phyloP scores from a whole-genome alignment of 305 asterid genomes.

The Fraxinus xanthoxyloides region DNA sequence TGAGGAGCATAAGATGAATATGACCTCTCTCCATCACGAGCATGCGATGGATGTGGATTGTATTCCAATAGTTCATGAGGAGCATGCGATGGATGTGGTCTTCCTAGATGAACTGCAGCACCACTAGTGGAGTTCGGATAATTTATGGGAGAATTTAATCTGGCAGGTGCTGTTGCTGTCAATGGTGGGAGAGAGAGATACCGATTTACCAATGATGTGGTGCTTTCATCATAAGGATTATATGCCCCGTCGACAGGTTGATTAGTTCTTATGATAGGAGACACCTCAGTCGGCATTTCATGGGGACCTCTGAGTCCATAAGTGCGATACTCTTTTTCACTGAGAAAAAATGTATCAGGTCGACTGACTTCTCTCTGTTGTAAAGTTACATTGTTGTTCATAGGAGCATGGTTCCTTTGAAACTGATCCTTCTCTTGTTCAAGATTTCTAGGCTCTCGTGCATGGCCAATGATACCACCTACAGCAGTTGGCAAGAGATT shows the following conservation, averaged over 20 bases:
- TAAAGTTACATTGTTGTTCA: constrained; percentile 20
- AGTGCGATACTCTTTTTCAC: constrained; percentile 53
- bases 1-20: constrained; percentile 23
- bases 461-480: constrained; percentile 20
- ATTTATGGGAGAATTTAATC: constrained; percentile 29
- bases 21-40: constrained; percentile 29
- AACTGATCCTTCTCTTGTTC: constrained; percentile 41
- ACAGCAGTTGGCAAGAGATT: constrained; percentile 32
- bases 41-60: constrained; percentile 34
- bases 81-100: constrained; percentile 23
- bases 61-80: constrained; percentile 26
- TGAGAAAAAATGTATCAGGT: constrained; percentile 34
- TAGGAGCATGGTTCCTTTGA: constrained; percentile 30
- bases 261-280: constrained; percentile 25
- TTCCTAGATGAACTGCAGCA: constrained; percentile 25
- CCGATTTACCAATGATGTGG: constrained; percentile 62
- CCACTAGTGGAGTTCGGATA: constrained; percentile 30
- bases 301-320: constrained; percentile 52
- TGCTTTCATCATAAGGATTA: constrained; percentile 59
- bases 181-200: constrained; percentile 58
- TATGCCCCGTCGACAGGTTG: constrained; percentile 16
- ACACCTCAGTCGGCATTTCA: constrained; percentile 24
- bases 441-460: constrained; percentile 30
- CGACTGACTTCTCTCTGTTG: constrained; percentile 34
- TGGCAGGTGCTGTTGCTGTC: constrained; percentile 27